These are phyloP conservation scores for Calonectria leucothoes DNA, from an alignment of 2,329 filamentous ascomycete genomes.

Conservation along the genomic window DNA sequence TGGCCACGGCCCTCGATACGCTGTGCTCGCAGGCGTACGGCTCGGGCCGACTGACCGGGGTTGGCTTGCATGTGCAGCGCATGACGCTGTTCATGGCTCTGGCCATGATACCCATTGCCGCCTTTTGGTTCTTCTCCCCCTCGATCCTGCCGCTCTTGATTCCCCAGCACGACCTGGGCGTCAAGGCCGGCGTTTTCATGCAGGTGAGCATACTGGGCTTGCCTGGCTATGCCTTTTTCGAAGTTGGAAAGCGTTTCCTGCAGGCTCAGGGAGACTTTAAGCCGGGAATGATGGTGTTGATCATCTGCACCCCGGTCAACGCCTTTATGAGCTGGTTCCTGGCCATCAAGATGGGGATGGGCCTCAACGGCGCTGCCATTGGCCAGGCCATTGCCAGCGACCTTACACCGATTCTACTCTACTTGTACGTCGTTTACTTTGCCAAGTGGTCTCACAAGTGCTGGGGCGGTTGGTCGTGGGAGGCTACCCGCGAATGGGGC, in stretches of 20 bases:
- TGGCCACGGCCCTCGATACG: slow-evolving; percentile 41
- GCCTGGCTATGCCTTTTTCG: slow-evolving; percentile 65
- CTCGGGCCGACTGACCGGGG: slow-evolving; percentile 56
- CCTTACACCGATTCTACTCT: slow-evolving; percentile 60
- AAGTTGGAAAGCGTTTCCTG: slow-evolving; percentile 64
- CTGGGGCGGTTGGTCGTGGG: slow-evolving; percentile 54
- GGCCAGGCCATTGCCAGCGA: slow-evolving; percentile 61
- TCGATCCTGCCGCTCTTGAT: slow-evolving; percentile 58
- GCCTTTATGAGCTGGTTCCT: slow-evolving; percentile 61
- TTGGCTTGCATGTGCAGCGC: slow-evolving; percentile 65
- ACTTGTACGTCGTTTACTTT: slow-evolving; percentile 55
- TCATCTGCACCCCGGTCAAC: slow-evolving; percentile 62
- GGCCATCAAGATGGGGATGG: slow-evolving; percentile 55
- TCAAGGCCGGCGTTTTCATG: slow-evolving; percentile 62
- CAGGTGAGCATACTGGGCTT: slow-evolving; percentile 60
- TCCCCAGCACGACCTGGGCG: slow-evolving; percentile 58
- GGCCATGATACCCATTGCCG: slow-evolving; percentile 59
- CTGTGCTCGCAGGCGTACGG: slow-evolving; percentile 39
- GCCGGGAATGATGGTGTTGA: slow-evolving; percentile 58
- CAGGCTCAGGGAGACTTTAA: slow-evolving; percentile 67
- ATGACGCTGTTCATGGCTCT: slow-evolving; percentile 62
- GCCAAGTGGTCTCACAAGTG: slow-evolving; percentile 46
- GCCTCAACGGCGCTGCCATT: slow-evolving; percentile 62
- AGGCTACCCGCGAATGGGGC: slow-evolving; percentile 53
- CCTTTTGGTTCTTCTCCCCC: slow-evolving; percentile 61